Evolutionary conservation across 495 filamentous ascomycete species (phyloP).

Genomic region (Jackrogersella minutella): DNA sequence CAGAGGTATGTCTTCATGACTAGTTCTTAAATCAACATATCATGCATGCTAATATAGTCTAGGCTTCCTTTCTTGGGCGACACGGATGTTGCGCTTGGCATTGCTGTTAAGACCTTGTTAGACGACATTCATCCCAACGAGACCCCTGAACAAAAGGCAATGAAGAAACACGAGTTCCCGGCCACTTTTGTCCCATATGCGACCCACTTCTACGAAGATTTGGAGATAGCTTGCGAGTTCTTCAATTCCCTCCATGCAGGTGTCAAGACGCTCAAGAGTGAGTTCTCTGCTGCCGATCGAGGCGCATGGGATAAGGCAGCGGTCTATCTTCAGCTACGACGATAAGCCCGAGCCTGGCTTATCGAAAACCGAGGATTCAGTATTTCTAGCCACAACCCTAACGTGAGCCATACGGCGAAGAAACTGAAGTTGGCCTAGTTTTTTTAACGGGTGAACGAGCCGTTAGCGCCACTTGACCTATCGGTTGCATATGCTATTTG

Average conservation of each 20-base stretch:
- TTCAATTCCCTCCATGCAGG: slow-evolving; percentile 82
- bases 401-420: background rate
- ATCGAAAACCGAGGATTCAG: background rate
- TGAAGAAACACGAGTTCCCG: slow-evolving; percentile 64
- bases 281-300: slow-evolving; percentile 64
- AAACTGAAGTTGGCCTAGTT: background rate
- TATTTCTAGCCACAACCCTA: background rate
- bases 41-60: slow-evolving; percentile 46
- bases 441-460: slow-evolving; percentile 1
- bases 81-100: slow-evolving; percentile 84
- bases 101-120: slow-evolving; percentile 90
- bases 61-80: slow-evolving; percentile 88
- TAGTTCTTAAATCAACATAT: background rate
- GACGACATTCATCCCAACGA: slow-evolving; percentile 77
- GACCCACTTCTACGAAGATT: slow-evolving; percentile 75
- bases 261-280: slow-evolving; percentile 67
- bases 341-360: slow-evolving; percentile 14
- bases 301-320: slow-evolving; percentile 71
- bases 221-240: slow-evolving; percentile 80
- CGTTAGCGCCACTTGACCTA: background rate
- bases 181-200: slow-evolving; percentile 76
- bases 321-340: slow-evolving; percentile 61
- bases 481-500: slow-evolving; percentile 25
- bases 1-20: slow-evolving; percentile 65
- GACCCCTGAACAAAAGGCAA: slow-evolving; percentile 66